phyloP scores from a whole-genome alignment of 805 yeast genomes.

The Suhomyces sp. region DNA sequence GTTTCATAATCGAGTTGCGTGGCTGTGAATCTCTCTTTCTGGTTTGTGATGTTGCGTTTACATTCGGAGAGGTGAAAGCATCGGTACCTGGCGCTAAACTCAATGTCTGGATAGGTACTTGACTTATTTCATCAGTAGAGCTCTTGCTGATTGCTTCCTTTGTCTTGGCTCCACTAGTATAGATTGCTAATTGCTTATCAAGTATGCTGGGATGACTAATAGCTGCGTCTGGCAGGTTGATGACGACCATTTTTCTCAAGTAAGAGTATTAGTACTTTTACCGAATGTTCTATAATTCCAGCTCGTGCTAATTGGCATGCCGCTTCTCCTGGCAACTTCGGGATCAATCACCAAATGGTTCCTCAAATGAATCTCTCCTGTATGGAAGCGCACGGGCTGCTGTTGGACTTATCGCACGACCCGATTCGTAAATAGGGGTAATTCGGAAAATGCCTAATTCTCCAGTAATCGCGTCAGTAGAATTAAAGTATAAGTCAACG shows the following conservation, averaged over 20 bases:
- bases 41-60: background rate
- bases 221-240: background rate
- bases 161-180: background rate
- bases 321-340: background rate
- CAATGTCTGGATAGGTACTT: background rate
- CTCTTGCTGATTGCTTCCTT: background rate
- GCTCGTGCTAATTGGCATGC: background rate
- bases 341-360: background rate
- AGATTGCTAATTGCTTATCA: background rate
- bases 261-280: background rate
- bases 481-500: background rate
- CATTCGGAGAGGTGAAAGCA: background rate
- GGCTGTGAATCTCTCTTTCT: background rate
- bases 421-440: constrained; percentile 1
- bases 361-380: background rate
- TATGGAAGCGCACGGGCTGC: background rate
- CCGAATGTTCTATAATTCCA: background rate
- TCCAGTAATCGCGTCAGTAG: background rate
- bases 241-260: background rate
- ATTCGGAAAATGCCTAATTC: background rate
- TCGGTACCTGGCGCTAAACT: background rate
- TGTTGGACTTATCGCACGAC: background rate
- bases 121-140: background rate
- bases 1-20: background rate
- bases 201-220: background rate